Evolutionary conservation across 2,329 filamentous ascomycete species (phyloP), one percentile per base, ranked within the genome.

Genomic region (Nothomitra cinnamomea): DNA sequence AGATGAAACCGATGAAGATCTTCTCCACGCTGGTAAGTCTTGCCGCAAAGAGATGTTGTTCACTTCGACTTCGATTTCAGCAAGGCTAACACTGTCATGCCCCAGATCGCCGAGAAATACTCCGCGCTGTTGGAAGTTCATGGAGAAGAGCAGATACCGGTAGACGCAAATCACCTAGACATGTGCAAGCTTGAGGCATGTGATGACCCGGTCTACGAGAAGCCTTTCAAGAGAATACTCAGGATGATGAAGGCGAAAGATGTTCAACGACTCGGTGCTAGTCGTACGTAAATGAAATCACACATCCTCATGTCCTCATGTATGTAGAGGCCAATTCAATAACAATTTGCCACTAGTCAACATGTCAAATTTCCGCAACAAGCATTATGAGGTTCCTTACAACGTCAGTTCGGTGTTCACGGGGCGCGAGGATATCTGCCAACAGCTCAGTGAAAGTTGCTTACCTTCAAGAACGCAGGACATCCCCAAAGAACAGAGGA

Each of bases 71-170:
- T 17, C n/a, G 8, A 15, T 6, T 52, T 4, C 24, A 4, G 6
- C 45, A 19, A 8, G 28, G n/a, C 47, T 45, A 52, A 54, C 13
- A 5, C 17, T 59, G 60, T 43, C 63, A 32, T 15, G 4, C 1
- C 7, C 10, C 47, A 66, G 64, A 62, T 66, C 2, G 64, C 66
- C 2, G 63, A 66, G 28, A 65, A 66, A 56, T 61, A 66, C 28
- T 66, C 65, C 0, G 65, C 65, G 6, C 58, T 66, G 5, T 61
- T n/a, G n/a, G n/a, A n/a, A n/a, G n/a, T n/a, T n/a, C n/a, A n/a
- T n/a, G n/a, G n/a, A n/a, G n/a, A n/a, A 55, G 66, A 64, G 1
- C 64, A 47, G 21, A 25, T 47, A 41, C 28, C 48, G 10, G 48
- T 41, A 12, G 19, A 51, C 19, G 48, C 48, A 24, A 38, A 38